Conservation (phyloP, 1,284 basidiomycete genomes). For the Chalciporus sp. region DNA sequence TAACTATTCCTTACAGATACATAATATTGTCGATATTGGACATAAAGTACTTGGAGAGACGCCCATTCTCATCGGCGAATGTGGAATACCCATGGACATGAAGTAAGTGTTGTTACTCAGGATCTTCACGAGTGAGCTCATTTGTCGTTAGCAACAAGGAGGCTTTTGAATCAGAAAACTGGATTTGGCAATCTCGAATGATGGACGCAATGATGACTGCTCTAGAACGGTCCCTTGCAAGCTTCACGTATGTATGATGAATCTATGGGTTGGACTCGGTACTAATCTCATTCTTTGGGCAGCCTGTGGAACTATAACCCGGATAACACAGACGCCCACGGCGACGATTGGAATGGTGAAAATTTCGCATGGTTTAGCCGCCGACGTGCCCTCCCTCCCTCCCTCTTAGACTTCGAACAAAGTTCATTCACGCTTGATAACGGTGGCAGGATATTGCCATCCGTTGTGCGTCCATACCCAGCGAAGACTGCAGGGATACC, state of each 20-base stretch:
- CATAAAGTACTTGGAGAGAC: slow-evolving; percentile 72
- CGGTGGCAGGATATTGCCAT: slow-evolving; percentile 77
- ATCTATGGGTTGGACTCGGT: background rate
- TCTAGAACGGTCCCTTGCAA: slow-evolving; percentile 70
- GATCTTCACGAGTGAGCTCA: slow-evolving; percentile 7
- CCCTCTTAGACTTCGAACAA: slow-evolving; percentile 56
- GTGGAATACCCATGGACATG: slow-evolving; percentile 92
- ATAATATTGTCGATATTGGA: slow-evolving; percentile 72
- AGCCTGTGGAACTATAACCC: slow-evolving; percentile 98
- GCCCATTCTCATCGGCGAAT: slow-evolving; percentile 87
- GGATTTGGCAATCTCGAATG: slow-evolving; percentile 81
- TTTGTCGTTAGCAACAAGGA: slow-evolving; percentile 54
- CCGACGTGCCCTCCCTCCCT: slow-evolving; percentile 53
- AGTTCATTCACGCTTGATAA: slow-evolving; percentile 69
- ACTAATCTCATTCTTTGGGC: background rate
- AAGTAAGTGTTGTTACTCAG: slow-evolving; percentile 58
- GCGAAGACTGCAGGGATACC: slow-evolving; percentile 80
- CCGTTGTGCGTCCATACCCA: slow-evolving; percentile 79
- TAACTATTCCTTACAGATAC: slow-evolving; percentile 83
- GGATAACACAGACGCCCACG: slow-evolving; percentile 73
- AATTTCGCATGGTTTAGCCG: slow-evolving; percentile 93
- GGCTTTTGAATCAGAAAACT: slow-evolving; percentile 76
- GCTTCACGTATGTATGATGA: slow-evolving; percentile 71
- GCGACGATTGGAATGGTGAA: slow-evolving; percentile 96
- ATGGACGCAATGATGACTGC: slow-evolving; percentile 87